Evolutionary conservation across 1,139 yeast genomes (phyloP).

Genomic region (Debaryomyces fabryi): DNA sequence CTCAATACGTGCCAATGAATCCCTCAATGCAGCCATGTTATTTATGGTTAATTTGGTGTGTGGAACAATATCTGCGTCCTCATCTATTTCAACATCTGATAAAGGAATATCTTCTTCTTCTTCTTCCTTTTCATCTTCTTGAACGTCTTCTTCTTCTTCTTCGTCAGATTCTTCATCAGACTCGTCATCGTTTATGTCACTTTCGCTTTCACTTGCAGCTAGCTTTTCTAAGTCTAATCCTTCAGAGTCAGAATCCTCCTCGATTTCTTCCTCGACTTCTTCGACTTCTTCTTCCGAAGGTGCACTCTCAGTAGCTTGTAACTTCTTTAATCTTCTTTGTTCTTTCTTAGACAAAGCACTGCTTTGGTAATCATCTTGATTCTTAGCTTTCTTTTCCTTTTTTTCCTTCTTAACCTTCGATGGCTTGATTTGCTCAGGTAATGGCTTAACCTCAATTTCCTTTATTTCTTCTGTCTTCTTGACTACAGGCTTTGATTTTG

Average conservation of each 20-base stretch:
- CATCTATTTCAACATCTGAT: constrained; percentile 79
- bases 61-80: constrained; percentile 88
- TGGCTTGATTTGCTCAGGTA: constrained; percentile 4
- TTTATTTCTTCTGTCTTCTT: constrained; percentile 13
- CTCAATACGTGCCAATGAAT: constrained; percentile 66
- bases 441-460: constrained; percentile 12
- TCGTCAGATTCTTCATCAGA: constrained; percentile 46
- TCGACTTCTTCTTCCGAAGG: constrained; percentile 23
- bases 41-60: constrained; percentile 83
- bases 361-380: constrained; percentile 46
- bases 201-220: constrained; percentile 54
- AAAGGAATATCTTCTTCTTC: constrained; percentile 69
- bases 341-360: constrained; percentile 61
- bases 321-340: constrained; percentile 62
- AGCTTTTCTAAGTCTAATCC: constrained; percentile 56
- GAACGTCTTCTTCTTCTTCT: constrained; percentile 46
- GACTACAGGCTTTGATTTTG: constrained; percentile 26
- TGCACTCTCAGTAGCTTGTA: constrained; percentile 19
- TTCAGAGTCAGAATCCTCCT: constrained; percentile 24
- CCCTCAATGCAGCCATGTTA: constrained; percentile 69
- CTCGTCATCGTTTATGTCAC: constrained; percentile 36
- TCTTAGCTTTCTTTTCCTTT: constrained; percentile 12
- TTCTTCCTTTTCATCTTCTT: constrained; percentile 45
- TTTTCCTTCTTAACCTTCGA: constrained; percentile 15
- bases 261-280: constrained; percentile 28